Evolutionary conservation across 108 stramenopile species (phyloP), one percentile per base, ranked within the genome.

Genomic region (Nannochloropsis salina): DNA sequence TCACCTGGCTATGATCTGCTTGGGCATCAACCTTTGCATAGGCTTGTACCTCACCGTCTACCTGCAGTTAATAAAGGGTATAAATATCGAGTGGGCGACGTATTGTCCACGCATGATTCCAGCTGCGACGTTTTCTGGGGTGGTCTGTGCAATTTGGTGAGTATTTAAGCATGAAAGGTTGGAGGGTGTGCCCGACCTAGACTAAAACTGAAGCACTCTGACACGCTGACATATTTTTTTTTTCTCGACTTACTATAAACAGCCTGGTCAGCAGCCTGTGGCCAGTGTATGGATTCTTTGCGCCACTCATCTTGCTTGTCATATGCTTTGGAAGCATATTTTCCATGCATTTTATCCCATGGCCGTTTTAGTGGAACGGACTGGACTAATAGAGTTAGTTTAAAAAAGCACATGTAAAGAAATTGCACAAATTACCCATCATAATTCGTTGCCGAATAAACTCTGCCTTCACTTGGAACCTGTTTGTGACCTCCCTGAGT

Each of bases 61-160:
- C n/a, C 61, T 74, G 20, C 61, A 15, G 20, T 74, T 74, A 15
- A 74, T 74, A 4, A 74, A 74, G n/a, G 61, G 61, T n/a, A n/a
- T 74, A n/a, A n/a, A 74, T n/a, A n/a, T 74, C 20, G 61, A 74
- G n/a, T 74, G 61, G 61, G 61, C 61, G 20, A 74, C n/a, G 20
- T 74, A 74, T n/a, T 74, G 61, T n/a, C 61, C 61, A 6, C 61
- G 61, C 61, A 74, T 74, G 61, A 74, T 74, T 8, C 61, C 61
- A n/a, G 61, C 61, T 74, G 61, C 61, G 61, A 74, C 61, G 61
- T 15, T n/a, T 3, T n/a, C 61, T 15, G 61, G 20, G 15, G 61
- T 74, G 15, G 6, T 74, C 4, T 74, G 61, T n/a, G 61, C 61
- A n/a, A n/a, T 74, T 74, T n/a, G 20, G 61, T 74, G n/a, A 74